A percentile compares a stretch with the other conserved stretches of the same genome.
Evolutionary conservation across 768 basidiomycete species (phyloP).

Genomic region (Tephrocybe sp.): DNA sequence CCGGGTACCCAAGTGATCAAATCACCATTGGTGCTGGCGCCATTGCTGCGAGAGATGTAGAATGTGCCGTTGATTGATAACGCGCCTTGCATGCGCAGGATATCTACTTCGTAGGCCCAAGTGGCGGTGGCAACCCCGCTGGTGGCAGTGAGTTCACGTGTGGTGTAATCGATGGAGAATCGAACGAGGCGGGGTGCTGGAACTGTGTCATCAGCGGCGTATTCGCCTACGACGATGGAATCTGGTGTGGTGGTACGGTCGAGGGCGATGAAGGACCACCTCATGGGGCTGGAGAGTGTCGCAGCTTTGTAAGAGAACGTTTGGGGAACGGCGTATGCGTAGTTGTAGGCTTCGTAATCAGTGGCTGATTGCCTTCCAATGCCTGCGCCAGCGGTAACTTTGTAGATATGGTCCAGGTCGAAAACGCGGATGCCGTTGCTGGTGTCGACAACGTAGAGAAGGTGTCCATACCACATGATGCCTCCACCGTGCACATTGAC

Average conservation of each 20-base stretch:
- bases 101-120: slow-evolving; percentile 15
- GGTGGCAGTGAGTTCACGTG: slow-evolving; percentile 9
- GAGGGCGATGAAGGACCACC: too few relatives aligned
- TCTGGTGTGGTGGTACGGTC: too few relatives aligned
- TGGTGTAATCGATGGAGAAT: slow-evolving; percentile 14
- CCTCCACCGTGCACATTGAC: slow-evolving; percentile 14
- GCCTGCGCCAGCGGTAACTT: slow-evolving; percentile 10
- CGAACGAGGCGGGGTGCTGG: slow-evolving; percentile 11
- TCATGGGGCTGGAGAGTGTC: too few relatives aligned
- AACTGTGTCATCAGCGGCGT: slow-evolving; percentile 9
- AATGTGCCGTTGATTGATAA: slow-evolving; percentile 15
- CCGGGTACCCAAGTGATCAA: slow-evolving; percentile 14
- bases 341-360: slow-evolving; percentile 12
- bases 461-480: slow-evolving; percentile 14
- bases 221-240: too few relatives aligned
- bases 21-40: slow-evolving; percentile 11
- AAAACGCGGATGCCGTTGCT: slow-evolving; percentile 15
- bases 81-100: slow-evolving; percentile 15
- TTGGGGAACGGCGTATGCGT: slow-evolving; percentile 13
- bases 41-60: too few relatives aligned
- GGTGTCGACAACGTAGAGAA: slow-evolving; percentile 14
- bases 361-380: slow-evolving; percentile 13
- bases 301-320: slow-evolving; percentile 9
- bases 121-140: slow-evolving; percentile 12
- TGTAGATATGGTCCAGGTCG: slow-evolving; percentile 13